A percentile compares a stretch with the other conserved stretches of the same genome.
These are phyloP conservation scores for Phyllosticta citriasiana DNA, from an alignment of 2,329 filamentous ascomycete species.

Conservation along the genomic window DNA sequence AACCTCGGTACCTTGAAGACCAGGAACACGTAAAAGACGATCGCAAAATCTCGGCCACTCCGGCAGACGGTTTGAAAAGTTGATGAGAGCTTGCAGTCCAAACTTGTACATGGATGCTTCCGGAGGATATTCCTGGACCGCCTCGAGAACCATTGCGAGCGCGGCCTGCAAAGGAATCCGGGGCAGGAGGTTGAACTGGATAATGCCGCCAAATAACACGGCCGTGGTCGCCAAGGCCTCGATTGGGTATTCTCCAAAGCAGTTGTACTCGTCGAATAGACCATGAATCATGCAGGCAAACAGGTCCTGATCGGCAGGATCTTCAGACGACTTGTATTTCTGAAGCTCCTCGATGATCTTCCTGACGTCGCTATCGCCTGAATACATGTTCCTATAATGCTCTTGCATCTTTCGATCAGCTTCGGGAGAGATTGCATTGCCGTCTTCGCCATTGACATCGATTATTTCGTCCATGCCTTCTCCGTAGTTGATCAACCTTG, in stretches of 20 bases:
- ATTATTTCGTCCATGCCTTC: conserved; percentile 89
- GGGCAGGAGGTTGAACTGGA: conserved; percentile 84
- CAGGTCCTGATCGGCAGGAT: conserved; percentile 79
- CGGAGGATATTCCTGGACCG: conserved; percentile 72
- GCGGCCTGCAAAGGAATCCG: conserved; percentile 86
- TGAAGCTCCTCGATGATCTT: conserved; percentile 78
- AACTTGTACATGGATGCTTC: conserved; percentile 97
- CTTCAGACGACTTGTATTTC: conserved; percentile 77
- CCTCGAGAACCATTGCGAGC: conserved; percentile 96
- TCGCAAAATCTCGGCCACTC: conserved; percentile 97
- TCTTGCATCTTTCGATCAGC: conserved; percentile 93
- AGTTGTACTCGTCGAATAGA: conserved; percentile 91
- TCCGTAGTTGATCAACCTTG: conserved; percentile 90
- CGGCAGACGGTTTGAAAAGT: conserved; percentile 69
- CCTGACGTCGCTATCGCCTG: conserved; percentile 75
- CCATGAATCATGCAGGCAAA: conserved; percentile 99
- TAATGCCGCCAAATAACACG: conserved; percentile 92
- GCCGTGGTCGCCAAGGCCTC: conserved; percentile 92
- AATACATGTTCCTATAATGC: conserved; percentile 97
- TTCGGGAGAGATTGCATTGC: conserved; percentile 68
- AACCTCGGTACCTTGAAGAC: conserved; percentile 74
- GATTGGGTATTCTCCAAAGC: conserved; percentile 92
- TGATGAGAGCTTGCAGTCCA: conserved; percentile 85
- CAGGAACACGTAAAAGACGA: conserved; percentile 70
- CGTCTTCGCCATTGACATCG: conserved; percentile 68